Percentiles rank a stretch among this genome's conserved stretches.
These are phyloP conservation scores for Globisporangium mamillatum DNA, from an alignment of 352 stramenopile genomes.

Conservation along the genomic window DNA sequence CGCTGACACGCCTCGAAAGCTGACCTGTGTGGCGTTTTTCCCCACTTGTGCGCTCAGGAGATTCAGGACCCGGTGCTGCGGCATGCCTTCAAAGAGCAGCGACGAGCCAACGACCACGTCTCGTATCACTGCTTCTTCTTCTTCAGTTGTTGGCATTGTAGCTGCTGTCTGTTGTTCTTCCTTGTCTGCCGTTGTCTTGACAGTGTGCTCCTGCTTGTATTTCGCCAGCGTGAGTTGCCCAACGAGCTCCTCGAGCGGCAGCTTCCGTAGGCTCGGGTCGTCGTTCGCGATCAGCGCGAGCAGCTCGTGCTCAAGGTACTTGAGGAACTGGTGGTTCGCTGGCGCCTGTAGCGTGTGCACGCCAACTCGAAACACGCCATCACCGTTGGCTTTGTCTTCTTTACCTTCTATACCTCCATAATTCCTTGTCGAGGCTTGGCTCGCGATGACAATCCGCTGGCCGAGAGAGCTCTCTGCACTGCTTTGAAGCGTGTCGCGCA, in stretches of 20 bases:
- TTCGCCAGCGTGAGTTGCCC: slow-evolving; percentile 28
- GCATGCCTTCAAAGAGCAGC: slow-evolving; percentile 23
- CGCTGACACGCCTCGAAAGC: slow-evolving; percentile 8
- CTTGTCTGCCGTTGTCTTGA: not conserved
- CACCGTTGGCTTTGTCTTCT: not conserved
- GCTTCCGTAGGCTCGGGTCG: slow-evolving; percentile 23
- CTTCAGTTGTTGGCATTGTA: not conserved
- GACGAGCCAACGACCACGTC: slow-evolving; percentile 20
- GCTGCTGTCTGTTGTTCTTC: not conserved
- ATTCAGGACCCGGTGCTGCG: slow-evolving; percentile 15
- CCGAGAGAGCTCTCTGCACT: not conserved
- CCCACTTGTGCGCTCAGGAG: slow-evolving; percentile 19
- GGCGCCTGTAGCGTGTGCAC: slow-evolving; percentile 34
- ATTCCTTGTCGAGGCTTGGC: slow-evolving; percentile 11
- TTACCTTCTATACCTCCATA: not conserved
- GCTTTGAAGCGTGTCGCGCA: slow-evolving; percentile 17
- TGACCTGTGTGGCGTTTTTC: not conserved
- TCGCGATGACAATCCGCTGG: slow-evolving; percentile 16
- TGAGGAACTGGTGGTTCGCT: slow-evolving; percentile 26
- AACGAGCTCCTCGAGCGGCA: slow-evolving; percentile 27
- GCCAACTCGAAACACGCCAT: slow-evolving; percentile 20
- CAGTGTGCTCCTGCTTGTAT: slow-evolving; percentile 15
- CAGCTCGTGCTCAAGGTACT: slow-evolving; percentile 27
- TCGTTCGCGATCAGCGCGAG: slow-evolving; percentile 22
- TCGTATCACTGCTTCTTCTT: not conserved